Conservation (phyloP, 139 green algal genomes). For the Bryopsis sp. region DNA sequence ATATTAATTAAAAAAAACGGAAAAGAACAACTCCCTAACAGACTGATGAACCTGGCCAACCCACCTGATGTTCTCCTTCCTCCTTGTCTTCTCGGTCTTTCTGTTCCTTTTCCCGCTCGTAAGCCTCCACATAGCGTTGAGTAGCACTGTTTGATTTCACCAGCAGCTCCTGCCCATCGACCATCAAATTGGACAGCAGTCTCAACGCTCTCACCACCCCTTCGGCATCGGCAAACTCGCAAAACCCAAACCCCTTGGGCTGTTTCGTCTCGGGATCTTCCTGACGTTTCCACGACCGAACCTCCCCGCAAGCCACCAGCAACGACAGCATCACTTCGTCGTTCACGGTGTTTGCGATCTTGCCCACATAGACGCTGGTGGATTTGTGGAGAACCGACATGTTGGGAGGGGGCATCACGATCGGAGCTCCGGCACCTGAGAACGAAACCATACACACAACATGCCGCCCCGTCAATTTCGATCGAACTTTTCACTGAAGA, state of each 20-base stretch:
- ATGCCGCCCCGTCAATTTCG: too few relatives aligned
- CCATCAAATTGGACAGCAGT: constrained; percentile 49
- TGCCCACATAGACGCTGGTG: constrained; percentile 73
- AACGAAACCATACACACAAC: too few relatives aligned
- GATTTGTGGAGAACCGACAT: constrained; percentile 43
- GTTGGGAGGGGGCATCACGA: too few relatives aligned
- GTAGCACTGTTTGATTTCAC: constrained; percentile 74
- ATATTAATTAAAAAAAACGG: too few relatives aligned
- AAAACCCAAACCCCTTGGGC: constrained; percentile 87
- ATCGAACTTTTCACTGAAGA: too few relatives aligned
- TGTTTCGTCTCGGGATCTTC: constrained; percentile 59
- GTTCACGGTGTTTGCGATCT: constrained; percentile 73
- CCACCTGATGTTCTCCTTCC: constrained; percentile 18
- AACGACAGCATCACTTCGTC: constrained; percentile 50
- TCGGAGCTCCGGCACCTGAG: too few relatives aligned
- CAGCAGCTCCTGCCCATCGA: constrained; percentile 78
- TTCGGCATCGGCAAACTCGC: constrained; percentile 61
- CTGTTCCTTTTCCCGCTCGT: constrained; percentile 28
- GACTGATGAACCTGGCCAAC: too few relatives aligned
- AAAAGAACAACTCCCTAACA: too few relatives aligned
- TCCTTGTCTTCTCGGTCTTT: constrained; percentile 21
- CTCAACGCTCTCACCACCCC: constrained; percentile 44
- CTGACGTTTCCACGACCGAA: constrained; percentile 81
- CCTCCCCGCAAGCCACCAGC: constrained; percentile 68
- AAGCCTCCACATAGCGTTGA: constrained; percentile 47